Evolutionary conservation across 352 stramenopile genomes (phyloP), one percentile per base, ranked within the genome.

Genomic region (Globisporangium ultimum): DNA sequence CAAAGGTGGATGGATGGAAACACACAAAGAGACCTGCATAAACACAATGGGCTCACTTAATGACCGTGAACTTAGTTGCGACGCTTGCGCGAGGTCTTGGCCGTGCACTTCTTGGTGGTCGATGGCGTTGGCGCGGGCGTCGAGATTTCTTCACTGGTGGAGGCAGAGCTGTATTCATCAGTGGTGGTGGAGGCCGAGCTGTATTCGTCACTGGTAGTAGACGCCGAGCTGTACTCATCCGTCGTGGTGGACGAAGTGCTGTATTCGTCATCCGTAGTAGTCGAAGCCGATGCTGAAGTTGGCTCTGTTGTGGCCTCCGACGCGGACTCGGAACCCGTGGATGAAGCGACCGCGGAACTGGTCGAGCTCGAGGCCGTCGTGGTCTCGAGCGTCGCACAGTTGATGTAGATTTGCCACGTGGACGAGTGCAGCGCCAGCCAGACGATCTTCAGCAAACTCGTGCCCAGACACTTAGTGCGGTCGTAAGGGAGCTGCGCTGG

Each of bases 401-500:
- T 65, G 38, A 63, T 59, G 59, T 65, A 65, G 20, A 28, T 38
- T n/a, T 80, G 76, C 73, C 42, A 60, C 43, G 54, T 36, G 0
- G 43, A 60, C 13, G 36, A 52, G 38, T 45, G 38, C 50, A 24
- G 24, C 13, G 49, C 36, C 18, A 83, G 47, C 73, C 71, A 83
- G 60, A 71, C 71, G 14, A 64, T 67, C 36, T 61, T 67, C 22
- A 81, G 61, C 66, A 72, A 71, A 22, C 63, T 76, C 22, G 61
- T 55, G 8, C 67, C 74, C 2, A 53, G n/a, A 36, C 74, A 87
- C 64, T 84, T 80, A 53, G 63, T 40, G 47, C 65, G 68, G 60
- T 82, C 69, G 53, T 78, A 78, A 5, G 74, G 70, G 2, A 87
- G 69, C 46, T 65, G 63, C 21, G 66, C 71, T 7, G 67, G 64